Base-by-base conservation (phyloP, 768 basidiomycete genomes). In the Rickenella mellea region DNA sequence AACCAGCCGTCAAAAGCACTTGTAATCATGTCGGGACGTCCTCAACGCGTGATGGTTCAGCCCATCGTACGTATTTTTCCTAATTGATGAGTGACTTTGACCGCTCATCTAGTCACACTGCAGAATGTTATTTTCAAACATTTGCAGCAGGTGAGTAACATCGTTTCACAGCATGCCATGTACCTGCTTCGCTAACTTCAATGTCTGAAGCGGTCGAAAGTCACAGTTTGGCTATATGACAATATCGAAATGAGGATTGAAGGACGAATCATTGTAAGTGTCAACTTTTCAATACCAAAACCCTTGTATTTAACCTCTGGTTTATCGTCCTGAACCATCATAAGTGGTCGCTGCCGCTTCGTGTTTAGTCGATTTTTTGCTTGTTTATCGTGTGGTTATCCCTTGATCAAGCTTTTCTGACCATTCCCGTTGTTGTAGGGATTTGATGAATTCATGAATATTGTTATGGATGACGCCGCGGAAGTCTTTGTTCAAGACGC, bases 381-480 rank as follows among this genome's bases (percentile, higher is more conserved):
- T 31, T 24, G 11, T 22, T 33, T 8, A n/a, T n/a, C n/a, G n/a
- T n/a, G 29, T 30, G 10, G 10, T 30, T 30, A 15, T 30, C 29
- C 15, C 15, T 30, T 30, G 15, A 3, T 19, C 20, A 32, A 32
- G 30, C n/a, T 14, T 32, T 40, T 17, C 39, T 40, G 47, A 60
- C 69, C 47, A 63, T 31, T 14, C 28, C 32, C 27, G 30, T 31
- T 41, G 44, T 42, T 46, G n/a, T 56, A 97, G 94, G 93, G 94
- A 29, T 99, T 99, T 54, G 94, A 99, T 58, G 94, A 99, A 62
- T 99, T 97, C 66, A 99, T 99, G 94, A 99, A 99, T 58, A 66
- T 99, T 24, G 88, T 97, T 27, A 66, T 99, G 19, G 94, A 99
- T 52, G 88, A 96, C 38, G 90, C 93, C 32, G 75, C 78, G 40